Conservation (phyloP, 23 red algal genomes). For the Pyropia haitanensis region DNA sequence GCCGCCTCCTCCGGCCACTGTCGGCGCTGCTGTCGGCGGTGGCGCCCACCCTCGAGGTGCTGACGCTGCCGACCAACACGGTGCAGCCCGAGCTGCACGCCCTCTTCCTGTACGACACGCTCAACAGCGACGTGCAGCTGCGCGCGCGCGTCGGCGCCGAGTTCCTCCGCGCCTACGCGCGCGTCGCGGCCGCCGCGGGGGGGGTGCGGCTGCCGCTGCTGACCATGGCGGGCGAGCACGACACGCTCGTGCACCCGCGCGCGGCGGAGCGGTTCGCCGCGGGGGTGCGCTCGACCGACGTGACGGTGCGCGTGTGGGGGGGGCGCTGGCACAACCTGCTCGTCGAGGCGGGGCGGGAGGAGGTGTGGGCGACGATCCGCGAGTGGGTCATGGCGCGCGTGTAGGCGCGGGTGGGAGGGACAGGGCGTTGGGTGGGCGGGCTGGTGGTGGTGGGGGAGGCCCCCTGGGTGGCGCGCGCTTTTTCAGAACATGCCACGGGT, state of each 20-base stretch:
- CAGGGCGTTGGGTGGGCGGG: too few relatives aligned
- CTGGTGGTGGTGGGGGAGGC: too few relatives aligned
- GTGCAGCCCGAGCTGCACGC: conserved; percentile 34
- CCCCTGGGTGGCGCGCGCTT: too few relatives aligned
- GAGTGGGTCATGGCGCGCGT: conserved; percentile 25
- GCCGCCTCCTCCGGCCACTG: conserved; percentile 37
- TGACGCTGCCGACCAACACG: conserved; percentile 33
- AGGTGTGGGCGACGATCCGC: conserved; percentile 28
- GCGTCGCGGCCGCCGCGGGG: conserved; percentile 8
- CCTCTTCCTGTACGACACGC: conserved; percentile 48
- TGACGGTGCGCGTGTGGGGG: conserved; percentile 14
- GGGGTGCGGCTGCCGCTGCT: conserved; percentile 26
- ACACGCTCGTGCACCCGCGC: conserved; percentile 66
- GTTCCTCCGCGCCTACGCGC: conserved; percentile 44
- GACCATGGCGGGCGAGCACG: conserved; percentile 45
- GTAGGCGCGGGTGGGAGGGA: neutral
- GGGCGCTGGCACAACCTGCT: conserved; percentile 83
- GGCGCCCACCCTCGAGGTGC: conserved; percentile 30
- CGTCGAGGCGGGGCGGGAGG: conserved; percentile 51
- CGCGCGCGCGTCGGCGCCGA: conserved; percentile 56
- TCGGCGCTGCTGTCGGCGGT: conserved; percentile 34
- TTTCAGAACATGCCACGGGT: too few relatives aligned
- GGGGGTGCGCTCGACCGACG: conserved; percentile 25
- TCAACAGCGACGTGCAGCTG: conserved; percentile 41
- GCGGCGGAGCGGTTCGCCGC: conserved; percentile 43